Percentiles rank a stretch among this genome's conserved stretches.
Evolutionary conservation across 2,329 filamentous ascomycete species (phyloP).

Genomic region (Tricladium varicosporioides): DNA sequence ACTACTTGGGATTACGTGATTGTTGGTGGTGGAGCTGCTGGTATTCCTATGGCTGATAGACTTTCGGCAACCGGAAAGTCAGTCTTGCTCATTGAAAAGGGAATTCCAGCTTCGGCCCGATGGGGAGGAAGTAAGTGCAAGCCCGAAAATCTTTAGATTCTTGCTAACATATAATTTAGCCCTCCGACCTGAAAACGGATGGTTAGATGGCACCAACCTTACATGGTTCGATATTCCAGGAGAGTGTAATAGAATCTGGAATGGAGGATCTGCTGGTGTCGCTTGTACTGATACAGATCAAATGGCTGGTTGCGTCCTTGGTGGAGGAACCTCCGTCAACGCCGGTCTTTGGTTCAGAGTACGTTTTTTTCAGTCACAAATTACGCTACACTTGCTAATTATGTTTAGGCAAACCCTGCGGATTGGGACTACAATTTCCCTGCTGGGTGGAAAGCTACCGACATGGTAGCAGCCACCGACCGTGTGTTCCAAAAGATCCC

Average conservation of each 20-base stretch:
- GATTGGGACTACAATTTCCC: constrained; percentile 77
- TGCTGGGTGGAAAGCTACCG: constrained; percentile 63
- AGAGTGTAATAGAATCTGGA: constrained; percentile 64
- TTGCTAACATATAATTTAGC: constrained; percentile 17
- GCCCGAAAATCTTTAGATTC: not conserved
- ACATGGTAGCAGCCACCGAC: constrained; percentile 57
- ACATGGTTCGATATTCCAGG: constrained; percentile 72
- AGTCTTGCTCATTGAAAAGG: constrained; percentile 62
- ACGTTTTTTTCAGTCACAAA: constrained; percentile 13
- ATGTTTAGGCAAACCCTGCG: constrained; percentile 48
- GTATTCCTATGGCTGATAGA: constrained; percentile 52
- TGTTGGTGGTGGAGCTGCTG: constrained; percentile 52
- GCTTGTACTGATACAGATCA: constrained; percentile 69
- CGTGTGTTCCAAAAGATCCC: constrained; percentile 69
- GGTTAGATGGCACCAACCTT: constrained; percentile 57
- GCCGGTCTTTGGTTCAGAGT: constrained; percentile 67
- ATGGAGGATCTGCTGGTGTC: constrained; percentile 40
- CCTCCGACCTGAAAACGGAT: constrained; percentile 44
- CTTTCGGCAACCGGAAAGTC: constrained; percentile 63
- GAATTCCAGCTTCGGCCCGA: constrained; percentile 59
- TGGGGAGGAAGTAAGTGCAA: constrained; percentile 52
- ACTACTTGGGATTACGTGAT: constrained; percentile 54
- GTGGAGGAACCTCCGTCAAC: constrained; percentile 56
- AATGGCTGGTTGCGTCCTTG: constrained; percentile 70
- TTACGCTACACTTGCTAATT: constrained; percentile 12